phyloP scores from a whole-genome alignment of 2,329 filamentous ascomycete genomes.

The Lachnum nothofagi region DNA sequence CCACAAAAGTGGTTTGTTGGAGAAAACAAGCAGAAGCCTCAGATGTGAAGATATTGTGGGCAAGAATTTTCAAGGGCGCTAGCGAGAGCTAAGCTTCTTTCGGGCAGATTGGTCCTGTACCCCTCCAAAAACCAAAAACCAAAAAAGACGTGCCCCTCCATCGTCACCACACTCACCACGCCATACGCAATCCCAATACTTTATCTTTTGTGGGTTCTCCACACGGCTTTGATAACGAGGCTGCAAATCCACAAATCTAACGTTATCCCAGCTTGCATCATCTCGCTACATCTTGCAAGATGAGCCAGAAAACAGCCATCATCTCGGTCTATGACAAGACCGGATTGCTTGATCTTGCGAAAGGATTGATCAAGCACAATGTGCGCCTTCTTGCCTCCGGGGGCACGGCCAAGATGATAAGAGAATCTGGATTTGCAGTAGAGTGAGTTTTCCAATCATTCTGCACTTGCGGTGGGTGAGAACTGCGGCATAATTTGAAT shows the following conservation, averaged over 20 bases:
- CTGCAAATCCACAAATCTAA: background rate
- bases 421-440: constrained; percentile 90
- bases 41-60: constrained; percentile 3
- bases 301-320: constrained; percentile 56
- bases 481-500: no score
- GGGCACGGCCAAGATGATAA: constrained; percentile 92
- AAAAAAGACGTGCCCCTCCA: background rate
- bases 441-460: constrained; percentile 59
- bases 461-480: background rate
- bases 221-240: background rate
- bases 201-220: background rate
- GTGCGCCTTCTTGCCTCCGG: constrained; percentile 91
- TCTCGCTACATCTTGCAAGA: constrained; percentile 8
- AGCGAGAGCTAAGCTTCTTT: background rate
- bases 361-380: constrained; percentile 82
- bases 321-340: constrained; percentile 99
- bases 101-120: background rate
- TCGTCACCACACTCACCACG: no score
- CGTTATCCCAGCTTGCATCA: background rate
- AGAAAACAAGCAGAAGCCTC: constrained; percentile 7
- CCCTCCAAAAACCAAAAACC: background rate
- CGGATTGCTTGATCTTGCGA: constrained; percentile 84
- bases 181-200: background rate
- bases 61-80: constrained; percentile 1
- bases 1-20: constrained; percentile 6